Evolutionary conservation across 208 protist species (phyloP).

Genomic region (Trypanosoma rangeli): DNA sequence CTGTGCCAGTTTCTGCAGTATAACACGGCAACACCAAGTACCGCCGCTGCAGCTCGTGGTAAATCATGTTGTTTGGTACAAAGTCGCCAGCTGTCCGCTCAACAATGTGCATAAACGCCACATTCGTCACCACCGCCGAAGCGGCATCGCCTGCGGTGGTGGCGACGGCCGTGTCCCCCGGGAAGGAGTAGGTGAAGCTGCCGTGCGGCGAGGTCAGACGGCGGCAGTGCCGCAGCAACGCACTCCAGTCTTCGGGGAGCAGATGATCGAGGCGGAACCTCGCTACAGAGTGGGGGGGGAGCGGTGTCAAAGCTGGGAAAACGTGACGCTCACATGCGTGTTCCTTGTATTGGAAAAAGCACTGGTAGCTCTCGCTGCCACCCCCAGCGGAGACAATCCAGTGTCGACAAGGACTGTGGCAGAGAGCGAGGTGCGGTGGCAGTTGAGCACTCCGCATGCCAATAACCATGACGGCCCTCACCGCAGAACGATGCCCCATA

Average conservation of each 20-base stretch:
- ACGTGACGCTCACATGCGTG: background rate
- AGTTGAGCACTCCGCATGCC: slow-evolving; percentile 50
- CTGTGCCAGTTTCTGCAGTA: background rate
- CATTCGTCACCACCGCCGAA: slow-evolving; percentile 27
- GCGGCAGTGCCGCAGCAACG: slow-evolving; percentile 49
- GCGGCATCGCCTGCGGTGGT: background rate
- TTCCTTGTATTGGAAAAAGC: slow-evolving; percentile 16
- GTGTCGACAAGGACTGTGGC: slow-evolving; percentile 24
- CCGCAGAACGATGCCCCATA: no score
- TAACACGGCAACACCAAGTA: slow-evolving; percentile 3
- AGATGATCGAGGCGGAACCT: slow-evolving; percentile 57
- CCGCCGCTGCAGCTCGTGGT: slow-evolving; percentile 63
- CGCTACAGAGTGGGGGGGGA: background rate
- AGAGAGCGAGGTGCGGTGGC: slow-evolving; percentile 33
- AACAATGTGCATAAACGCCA: slow-evolving; percentile 74
- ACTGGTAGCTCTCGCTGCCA: slow-evolving; percentile 37
- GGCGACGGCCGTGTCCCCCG: slow-evolving; percentile 31
- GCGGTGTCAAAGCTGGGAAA: background rate
- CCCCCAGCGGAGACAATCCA: slow-evolving; percentile 51
- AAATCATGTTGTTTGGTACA: slow-evolving; percentile 84
- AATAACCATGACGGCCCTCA: no score
- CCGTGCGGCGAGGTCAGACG: slow-evolving; percentile 36
- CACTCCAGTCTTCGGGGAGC: slow-evolving; percentile 40
- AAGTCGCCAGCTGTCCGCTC: slow-evolving; percentile 63
- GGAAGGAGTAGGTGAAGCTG: slow-evolving; percentile 67